Evolutionary conservation across 768 basidiomycete species (phyloP).

Genomic region (Clathrus columnatus): DNA sequence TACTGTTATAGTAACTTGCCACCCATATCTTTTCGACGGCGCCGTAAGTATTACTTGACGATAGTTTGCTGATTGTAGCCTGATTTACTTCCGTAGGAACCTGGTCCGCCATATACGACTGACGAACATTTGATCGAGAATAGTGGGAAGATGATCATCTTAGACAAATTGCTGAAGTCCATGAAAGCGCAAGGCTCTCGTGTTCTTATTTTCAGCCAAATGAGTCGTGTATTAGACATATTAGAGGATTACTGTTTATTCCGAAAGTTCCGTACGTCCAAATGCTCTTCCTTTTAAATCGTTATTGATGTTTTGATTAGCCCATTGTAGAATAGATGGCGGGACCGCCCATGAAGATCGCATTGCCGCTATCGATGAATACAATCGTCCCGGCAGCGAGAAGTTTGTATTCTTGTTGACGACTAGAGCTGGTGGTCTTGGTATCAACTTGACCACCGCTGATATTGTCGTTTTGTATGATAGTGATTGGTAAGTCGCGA

Average conservation of each 20-base stretch:
- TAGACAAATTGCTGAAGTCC: conserved; percentile 81
- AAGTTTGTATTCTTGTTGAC: conserved; percentile 96
- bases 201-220: conserved; percentile 96
- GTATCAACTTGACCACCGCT: conserved; percentile 92
- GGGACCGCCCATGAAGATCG: conserved; percentile 95
- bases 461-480: conserved; percentile 95
- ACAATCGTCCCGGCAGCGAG: conserved; percentile 88
- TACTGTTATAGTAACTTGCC: conserved; percentile 68
- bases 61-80: not conserved
- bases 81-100: conserved; percentile 49
- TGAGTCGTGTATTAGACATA: conserved; percentile 98
- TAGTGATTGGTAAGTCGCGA: conserved; percentile 73
- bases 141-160: conserved; percentile 94
- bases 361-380: conserved; percentile 92
- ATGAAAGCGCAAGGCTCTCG: conserved; percentile 94
- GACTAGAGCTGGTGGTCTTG: conserved; percentile 92
- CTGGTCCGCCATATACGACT: conserved; percentile 96
- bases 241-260: conserved; percentile 96
- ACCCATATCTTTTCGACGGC: conserved; percentile 89
- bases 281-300: conserved; percentile 7
- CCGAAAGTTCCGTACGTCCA: conserved; percentile 65
- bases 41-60: conserved; percentile 45
- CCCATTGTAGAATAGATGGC: conserved; percentile 96
- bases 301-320: conserved; percentile 30
- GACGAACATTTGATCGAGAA: conserved; percentile 94